Conservation (phyloP, 1,139 yeast genomes). For the Nematodospora anomalae region DNA sequence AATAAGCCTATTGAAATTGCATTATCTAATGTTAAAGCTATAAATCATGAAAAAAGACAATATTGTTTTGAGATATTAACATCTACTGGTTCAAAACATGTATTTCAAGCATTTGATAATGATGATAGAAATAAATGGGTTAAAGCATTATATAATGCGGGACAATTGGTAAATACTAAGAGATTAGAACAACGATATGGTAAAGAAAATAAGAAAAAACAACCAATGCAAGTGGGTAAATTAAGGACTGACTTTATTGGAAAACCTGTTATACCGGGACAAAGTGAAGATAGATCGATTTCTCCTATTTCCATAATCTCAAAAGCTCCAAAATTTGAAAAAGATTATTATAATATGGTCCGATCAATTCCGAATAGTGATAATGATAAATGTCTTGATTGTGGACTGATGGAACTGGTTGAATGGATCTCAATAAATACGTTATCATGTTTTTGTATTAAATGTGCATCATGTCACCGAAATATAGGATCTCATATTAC, state of each 20-base stretch:
- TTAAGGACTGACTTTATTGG: conserved; percentile 17
- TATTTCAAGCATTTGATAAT: conserved; percentile 74
- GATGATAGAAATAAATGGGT: conserved; percentile 75
- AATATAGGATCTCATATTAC: conserved; percentile 53
- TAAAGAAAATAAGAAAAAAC: conserved; percentile 14
- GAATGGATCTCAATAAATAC: conserved; percentile 89
- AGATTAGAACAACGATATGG: conserved; percentile 19
- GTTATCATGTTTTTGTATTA: conserved; percentile 72
- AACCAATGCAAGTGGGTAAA: conserved; percentile 12
- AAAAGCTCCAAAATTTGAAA: conserved; percentile 20
- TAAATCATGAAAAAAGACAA: conserved; percentile 47
- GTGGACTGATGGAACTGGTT: conserved; percentile 62
- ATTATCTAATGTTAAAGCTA: conserved; percentile 64
- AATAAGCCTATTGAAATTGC: conserved; percentile 74
- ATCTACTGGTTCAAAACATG: conserved; percentile 64
- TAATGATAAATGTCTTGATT: conserved; percentile 75
- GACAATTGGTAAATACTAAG: conserved; percentile 37
- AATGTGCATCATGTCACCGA: conserved; percentile 68
- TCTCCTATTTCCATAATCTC: conserved; percentile 41
- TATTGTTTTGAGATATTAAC: conserved; percentile 77
- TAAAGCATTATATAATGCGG: conserved; percentile 52
- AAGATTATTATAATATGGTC: conserved; percentile 44
- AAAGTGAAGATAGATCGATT: conserved; percentile 20
- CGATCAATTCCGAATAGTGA: conserved; percentile 49
- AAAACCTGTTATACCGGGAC: conserved; percentile 21